Evolutionary conservation across 164 flowering plant species (phyloP), one percentile per base, ranked within the genome.

Genomic region (Piper longum): DNA sequence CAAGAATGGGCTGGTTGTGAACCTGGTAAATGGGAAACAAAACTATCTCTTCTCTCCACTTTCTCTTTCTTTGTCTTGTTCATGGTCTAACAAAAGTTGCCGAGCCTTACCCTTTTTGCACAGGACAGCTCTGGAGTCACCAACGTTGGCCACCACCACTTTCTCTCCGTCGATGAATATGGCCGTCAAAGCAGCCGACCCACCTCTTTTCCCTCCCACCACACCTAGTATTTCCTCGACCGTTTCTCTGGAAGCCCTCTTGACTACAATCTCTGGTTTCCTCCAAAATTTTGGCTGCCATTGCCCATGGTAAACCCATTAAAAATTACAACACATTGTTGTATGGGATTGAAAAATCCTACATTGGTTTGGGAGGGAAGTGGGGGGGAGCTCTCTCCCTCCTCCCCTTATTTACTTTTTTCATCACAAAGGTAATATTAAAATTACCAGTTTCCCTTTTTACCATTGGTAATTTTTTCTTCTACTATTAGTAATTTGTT

Each of bases 171-270:
- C 78, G 54, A 90, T 77, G 17, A 91, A 63, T 60, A 91, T 83
- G n/a, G 88, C 96, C 3, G 97, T 91, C 0, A 91, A 93, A 17
- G 96, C 97, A 42, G 96, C 85, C 63, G 97, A 91, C 5, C 93
- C 96, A 56, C 97, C 97, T 76, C 68, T 83, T 18, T 89, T 91
- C 56, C 83, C 75, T 2, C 56, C 72, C 13, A 59, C 45, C 8
- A 78, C 70, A 67, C 78, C 82, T 75, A 88, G 66, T 55, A 91
- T 88, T 41, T 77, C 80, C 36, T 69, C 64, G 66, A 88, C 96
- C 16, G 96, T 91, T 57, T 40, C 66, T 7, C 64, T 70, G 69
- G 85, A 91, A 36, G 96, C 97, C 64, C 72, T 83, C 75, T 63
- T 85, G n/a, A 86, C 76, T 44, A 96, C 96, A 42, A n/a, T 64